phyloP scores from a whole-genome alignment of 495 filamentous ascomycete species.

The Hypoxylon fuscum region DNA sequence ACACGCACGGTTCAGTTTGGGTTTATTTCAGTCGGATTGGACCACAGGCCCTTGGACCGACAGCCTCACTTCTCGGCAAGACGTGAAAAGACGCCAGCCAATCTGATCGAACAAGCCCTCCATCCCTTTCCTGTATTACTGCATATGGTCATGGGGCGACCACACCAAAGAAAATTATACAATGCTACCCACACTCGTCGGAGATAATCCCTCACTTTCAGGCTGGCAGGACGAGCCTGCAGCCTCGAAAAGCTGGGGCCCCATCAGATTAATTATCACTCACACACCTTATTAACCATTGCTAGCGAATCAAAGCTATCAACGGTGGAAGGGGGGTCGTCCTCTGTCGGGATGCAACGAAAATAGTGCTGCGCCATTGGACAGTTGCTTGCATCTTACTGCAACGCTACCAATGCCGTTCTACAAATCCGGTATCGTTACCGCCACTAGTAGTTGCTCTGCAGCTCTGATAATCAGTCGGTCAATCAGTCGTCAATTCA shows the following conservation, averaged over 20 bases:
- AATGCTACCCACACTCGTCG: slow-evolving; percentile 43
- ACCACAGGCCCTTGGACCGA: slow-evolving; percentile 38
- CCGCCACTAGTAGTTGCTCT: slow-evolving; percentile 40
- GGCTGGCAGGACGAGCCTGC: slow-evolving; percentile 21
- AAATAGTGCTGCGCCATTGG: slow-evolving; percentile 26
- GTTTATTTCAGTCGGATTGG: slow-evolving; percentile 39
- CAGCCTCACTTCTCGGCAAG: slow-evolving; percentile 49
- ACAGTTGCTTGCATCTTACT: slow-evolving; percentile 36
- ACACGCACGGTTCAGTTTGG: too few relatives aligned
- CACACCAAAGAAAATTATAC: slow-evolving; percentile 42
- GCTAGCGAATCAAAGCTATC: slow-evolving; percentile 35
- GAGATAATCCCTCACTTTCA: slow-evolving; percentile 48
- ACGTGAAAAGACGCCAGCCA: slow-evolving; percentile 40
- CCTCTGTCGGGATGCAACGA: slow-evolving; percentile 37
- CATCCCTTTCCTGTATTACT: slow-evolving; percentile 45
- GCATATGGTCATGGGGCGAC: slow-evolving; percentile 42
- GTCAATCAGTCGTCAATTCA: slow-evolving; percentile 35
- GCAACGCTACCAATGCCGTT: slow-evolving; percentile 31
- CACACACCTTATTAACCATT: slow-evolving; percentile 13
- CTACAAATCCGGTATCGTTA: slow-evolving; percentile 38
- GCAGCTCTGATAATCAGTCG: slow-evolving; percentile 30
- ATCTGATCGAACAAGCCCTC: slow-evolving; percentile 33
- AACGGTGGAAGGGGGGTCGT: slow-evolving; percentile 15
- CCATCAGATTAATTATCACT: slow-evolving; percentile 40
- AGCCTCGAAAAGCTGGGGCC: slow-evolving; percentile 42